A percentile compares a stretch with the other conserved stretches of the same genome.
Conservation (phyloP, 306 rosid genomes). For the Citrullus mucosospermus region DNA sequence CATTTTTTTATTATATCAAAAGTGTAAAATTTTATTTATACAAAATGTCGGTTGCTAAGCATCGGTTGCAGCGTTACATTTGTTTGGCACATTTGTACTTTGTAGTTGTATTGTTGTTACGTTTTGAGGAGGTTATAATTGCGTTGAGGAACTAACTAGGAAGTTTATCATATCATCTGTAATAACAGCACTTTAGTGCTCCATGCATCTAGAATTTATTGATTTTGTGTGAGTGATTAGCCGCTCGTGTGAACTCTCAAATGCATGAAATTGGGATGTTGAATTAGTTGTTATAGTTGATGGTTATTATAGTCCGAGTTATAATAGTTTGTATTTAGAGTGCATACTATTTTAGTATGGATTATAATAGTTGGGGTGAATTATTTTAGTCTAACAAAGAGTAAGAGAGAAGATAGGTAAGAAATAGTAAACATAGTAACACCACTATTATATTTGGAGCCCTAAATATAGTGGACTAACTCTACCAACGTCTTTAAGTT, state of each 20-base stretch:
- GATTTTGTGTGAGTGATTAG: not conserved
- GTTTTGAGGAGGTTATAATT: not conserved
- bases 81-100: not conserved
- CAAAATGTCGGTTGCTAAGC: not conserved
- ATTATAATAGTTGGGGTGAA: too few species aligned
- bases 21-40: not conserved
- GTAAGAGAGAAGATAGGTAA: too few species aligned
- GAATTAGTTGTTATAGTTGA: too few species aligned
- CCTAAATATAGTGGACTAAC: too few species aligned
- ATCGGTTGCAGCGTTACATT: not conserved
- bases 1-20: not conserved
- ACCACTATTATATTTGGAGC: too few species aligned
- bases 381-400: too few species aligned
- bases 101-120: not conserved
- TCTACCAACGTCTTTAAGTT: too few species aligned
- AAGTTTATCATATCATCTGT: not conserved
- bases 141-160: not conserved
- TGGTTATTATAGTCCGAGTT: too few species aligned
- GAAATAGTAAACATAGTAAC: too few species aligned
- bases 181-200: not conserved
- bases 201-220: not conserved
- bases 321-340: too few species aligned
- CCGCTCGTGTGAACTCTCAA: not conserved
- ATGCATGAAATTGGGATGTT: too few species aligned
- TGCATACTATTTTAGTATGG: too few species aligned